Evolutionary conservation across 768 basidiomycete species (phyloP).

Genomic region (Russula earlei): DNA sequence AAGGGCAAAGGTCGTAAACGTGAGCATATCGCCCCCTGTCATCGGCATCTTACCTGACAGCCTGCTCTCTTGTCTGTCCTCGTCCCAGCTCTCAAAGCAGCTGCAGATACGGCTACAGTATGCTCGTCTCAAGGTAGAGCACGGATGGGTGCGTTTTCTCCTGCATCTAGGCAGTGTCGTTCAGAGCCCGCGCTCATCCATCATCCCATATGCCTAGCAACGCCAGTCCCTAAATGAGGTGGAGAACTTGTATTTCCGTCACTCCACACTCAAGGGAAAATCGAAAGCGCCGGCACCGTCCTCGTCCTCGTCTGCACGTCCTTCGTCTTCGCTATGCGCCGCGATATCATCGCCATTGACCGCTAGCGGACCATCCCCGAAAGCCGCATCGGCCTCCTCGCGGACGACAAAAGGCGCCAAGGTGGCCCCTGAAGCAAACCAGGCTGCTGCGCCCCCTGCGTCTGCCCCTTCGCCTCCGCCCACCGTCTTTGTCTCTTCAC

Average conservation of each 20-base stretch:
- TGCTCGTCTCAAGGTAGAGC: conserved; percentile 64
- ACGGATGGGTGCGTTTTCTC: conserved; percentile 58
- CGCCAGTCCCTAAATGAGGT: conserved; percentile 71
- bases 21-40: conserved; percentile 22
- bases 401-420: neutral
- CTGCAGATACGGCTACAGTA: conserved; percentile 67
- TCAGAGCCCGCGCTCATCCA: neutral
- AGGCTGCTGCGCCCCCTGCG: neutral
- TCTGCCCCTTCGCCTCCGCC: neutral
- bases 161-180: neutral
- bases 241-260: conserved; percentile 70
- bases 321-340: conserved; percentile 20
- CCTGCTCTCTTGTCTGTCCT: neutral
- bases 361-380: neutral
- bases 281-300: conserved; percentile 22
- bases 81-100: conserved; percentile 51
- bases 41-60: neutral
- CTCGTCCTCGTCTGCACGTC: conserved; percentile 20
- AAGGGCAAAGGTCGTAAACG: conserved; percentile 48
- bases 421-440: neutral
- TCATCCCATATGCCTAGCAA: conserved; percentile 37
- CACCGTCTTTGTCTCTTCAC: too few species aligned
- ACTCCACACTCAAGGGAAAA: conserved; percentile 38
- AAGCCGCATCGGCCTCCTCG: neutral
- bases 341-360: neutral